Base-by-base conservation (phyloP, 352 stramenopile species). In the Blastocystis sp. region DNA sequence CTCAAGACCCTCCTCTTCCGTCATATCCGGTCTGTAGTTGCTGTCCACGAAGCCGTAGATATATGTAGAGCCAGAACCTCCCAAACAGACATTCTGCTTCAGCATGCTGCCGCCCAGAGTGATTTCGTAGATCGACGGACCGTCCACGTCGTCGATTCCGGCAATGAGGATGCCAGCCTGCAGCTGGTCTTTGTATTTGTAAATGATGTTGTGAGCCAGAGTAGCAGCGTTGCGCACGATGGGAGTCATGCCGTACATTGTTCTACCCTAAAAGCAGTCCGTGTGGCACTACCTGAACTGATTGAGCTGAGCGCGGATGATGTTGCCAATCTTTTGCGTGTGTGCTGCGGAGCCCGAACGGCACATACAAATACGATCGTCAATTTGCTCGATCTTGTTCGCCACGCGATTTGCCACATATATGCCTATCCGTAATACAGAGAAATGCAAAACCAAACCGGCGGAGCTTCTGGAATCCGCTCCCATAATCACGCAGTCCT, bases 1-100 rank as follows among this genome's bases (percentile, higher is more conserved):
- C 34, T 88, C 78, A 10, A 76, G n/a, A 45, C 78, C 64, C 52
- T 88, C 78, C 45, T 76, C 78, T 2, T 52, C n/a, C 10, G 61
- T 78, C 78, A 88, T 88, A 57, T 88, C 28, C 10, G 64, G 64
- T 57, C 52, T 76, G 42, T 88, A 88, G 68, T 88, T 88, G 42
- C 78, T 88, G 45, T 88, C 78, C 62, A 88, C 78, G 45, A 63
- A 88, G 21, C 78, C 78, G 60, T 88, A 88, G 40, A 88, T 88
- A 70, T 88, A 88, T 65, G 78, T 69, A 7, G 78, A 88, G 11
- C 78, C 78, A 3, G 78, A 88, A 43, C 78, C 78, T 54, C 78
- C 78, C n/a, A 88, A 61, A 88, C 40, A 57, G 4, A 88, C 68
- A 28, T 65, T 64, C 45, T 78, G 40, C 48, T 78, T 78, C 0